These are phyloP conservation scores for Parasitella parasitica DNA, from an alignment of 371 early-diverging fungal species.

Conservation along the genomic window DNA sequence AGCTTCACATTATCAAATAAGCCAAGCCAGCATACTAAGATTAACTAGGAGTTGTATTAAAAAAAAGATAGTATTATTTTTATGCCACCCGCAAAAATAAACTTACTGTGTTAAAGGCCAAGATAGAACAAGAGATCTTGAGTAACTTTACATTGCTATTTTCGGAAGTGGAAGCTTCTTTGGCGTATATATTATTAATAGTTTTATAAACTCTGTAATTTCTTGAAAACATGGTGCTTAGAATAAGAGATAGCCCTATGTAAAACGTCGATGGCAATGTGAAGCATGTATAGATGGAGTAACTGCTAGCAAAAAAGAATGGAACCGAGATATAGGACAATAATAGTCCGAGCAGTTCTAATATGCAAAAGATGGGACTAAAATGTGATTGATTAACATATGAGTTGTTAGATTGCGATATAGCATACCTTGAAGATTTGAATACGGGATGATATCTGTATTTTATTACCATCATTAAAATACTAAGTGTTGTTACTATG, in stretches of 20 bases:
- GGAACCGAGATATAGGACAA: conserved; percentile 46
- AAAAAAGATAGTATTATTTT: conserved; percentile 18
- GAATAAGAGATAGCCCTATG: conserved; percentile 49
- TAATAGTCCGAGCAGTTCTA: conserved; percentile 54
- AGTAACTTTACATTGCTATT: neutral
- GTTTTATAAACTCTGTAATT: conserved; percentile 51
- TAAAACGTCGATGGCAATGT: conserved; percentile 44
- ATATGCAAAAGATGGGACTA: conserved; percentile 56
- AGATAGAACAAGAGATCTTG: neutral
- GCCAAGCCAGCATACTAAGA: conserved; percentile 36
- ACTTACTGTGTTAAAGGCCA: neutral
- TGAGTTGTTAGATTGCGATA: neutral
- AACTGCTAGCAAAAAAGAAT: conserved; percentile 34
- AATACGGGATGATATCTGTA: conserved; percentile 45
- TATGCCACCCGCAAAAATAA: neutral
- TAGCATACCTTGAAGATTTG: conserved; percentile 54
- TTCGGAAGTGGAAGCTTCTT: neutral
- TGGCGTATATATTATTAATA: neutral
- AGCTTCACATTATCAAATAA: conserved; percentile 31
- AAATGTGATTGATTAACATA: neutral
- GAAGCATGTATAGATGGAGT: conserved; percentile 42
- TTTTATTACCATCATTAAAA: conserved; percentile 21
- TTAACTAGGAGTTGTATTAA: conserved; percentile 21
- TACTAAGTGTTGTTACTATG: neutral
- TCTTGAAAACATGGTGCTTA: conserved; percentile 56